phyloP scores from a whole-genome alignment of 345 rosid species.

The Geranium brycei region DNA sequence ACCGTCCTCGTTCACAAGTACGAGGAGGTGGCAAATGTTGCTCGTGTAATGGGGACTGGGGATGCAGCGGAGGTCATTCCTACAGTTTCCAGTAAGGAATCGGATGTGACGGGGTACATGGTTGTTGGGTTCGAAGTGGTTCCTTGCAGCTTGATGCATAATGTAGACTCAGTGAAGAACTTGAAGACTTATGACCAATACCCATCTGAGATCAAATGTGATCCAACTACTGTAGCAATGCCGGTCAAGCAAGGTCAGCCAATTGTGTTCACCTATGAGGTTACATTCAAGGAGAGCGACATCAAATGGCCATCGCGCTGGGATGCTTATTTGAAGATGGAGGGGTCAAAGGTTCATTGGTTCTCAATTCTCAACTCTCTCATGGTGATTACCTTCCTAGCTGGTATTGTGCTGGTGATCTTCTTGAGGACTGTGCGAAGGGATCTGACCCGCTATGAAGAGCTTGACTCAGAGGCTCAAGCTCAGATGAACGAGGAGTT shows the following conservation, averaged over 20 bases:
- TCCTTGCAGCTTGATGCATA: slow-evolving; percentile 46
- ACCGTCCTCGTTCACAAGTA: slow-evolving; percentile 62
- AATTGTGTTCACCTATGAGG: slow-evolving; percentile 50
- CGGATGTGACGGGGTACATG: slow-evolving; percentile 41
- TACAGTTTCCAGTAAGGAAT: slow-evolving; percentile 17
- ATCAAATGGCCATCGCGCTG: too few relatives aligned
- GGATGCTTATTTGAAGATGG: too few relatives aligned
- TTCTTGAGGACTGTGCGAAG: slow-evolving; percentile 64
- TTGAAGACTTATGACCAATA: slow-evolving; percentile 36
- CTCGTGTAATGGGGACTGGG: slow-evolving; percentile 58
- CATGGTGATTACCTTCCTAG: slow-evolving; percentile 65
- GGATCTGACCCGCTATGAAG: slow-evolving; percentile 64
- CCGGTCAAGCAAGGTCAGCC: slow-evolving; percentile 51
- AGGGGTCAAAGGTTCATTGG: too few relatives aligned
- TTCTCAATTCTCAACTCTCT: slow-evolving; percentile 7
- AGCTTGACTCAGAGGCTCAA: slow-evolving; percentile 62
- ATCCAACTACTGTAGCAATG: slow-evolving; percentile 40
- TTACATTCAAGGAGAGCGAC: slow-evolving; percentile 39
- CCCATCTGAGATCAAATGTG: slow-evolving; percentile 44
- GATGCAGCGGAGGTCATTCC: slow-evolving; percentile 57
- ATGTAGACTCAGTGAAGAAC: slow-evolving; percentile 29
- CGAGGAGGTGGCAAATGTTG: slow-evolving; percentile 44
- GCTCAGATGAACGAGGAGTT: slow-evolving; percentile 73
- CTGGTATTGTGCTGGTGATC: slow-evolving; percentile 61
- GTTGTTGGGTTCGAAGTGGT: slow-evolving; percentile 72